phyloP scores from a whole-genome alignment of 768 basidiomycete genomes.

The Tylopilus sp. region DNA sequence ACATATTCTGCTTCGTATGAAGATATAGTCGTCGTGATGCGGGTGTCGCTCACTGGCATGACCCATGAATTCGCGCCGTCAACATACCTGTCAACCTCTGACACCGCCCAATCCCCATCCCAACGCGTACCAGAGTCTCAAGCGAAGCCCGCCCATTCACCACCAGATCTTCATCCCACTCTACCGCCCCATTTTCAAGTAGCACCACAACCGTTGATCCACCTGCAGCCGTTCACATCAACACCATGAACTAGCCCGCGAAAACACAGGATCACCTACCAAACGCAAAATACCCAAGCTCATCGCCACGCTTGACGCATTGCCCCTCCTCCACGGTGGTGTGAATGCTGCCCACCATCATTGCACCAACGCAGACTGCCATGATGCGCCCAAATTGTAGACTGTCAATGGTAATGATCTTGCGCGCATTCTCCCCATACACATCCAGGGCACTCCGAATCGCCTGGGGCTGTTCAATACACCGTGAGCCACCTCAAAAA shows the following conservation, averaged over 20 bases:
- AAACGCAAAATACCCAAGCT: conserved; percentile 94
- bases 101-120: conserved; percentile 73
- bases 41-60: too few species aligned
- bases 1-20: neutral
- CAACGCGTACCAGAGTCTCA: conserved; percentile 85
- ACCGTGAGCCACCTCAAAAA: neutral
- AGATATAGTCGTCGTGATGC: neutral
- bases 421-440: conserved; percentile 91
- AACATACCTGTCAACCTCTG: conserved; percentile 1
- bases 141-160: conserved; percentile 83
- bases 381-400: conserved; percentile 89
- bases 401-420: conserved; percentile 89
- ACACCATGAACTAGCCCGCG: neutral
- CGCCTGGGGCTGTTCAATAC: conserved; percentile 70
- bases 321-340: conserved; percentile 88
- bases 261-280: conserved; percentile 49
- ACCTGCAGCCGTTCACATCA: conserved; percentile 39
- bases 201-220: conserved; percentile 90
- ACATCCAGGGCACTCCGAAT: conserved; percentile 88
- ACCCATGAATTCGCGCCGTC: neutral
- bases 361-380: conserved; percentile 88
- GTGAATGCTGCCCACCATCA: conserved; percentile 92
- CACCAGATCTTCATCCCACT: conserved; percentile 91
- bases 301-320: conserved; percentile 75
- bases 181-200: conserved; percentile 79